phyloP scores from a whole-genome alignment of 805 yeast species.

The Scheffersomyces coipomensis region DNA sequence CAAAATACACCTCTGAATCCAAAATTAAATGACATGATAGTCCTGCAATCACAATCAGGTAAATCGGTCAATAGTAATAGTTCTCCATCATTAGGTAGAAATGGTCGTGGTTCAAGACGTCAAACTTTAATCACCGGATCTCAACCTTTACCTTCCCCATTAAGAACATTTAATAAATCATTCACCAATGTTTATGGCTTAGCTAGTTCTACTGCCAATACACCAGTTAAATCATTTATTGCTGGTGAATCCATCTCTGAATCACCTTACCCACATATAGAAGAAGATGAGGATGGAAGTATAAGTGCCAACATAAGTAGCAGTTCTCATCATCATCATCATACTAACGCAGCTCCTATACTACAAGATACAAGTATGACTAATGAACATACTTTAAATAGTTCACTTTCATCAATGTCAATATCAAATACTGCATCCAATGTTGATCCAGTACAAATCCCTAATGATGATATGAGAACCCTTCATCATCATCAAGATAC shows the following conservation, averaged over 20 bases:
- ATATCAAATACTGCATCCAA: slow-evolving; percentile 24
- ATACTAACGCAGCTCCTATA: not conserved
- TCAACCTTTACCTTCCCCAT: slow-evolving; percentile 89
- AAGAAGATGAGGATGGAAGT: not conserved
- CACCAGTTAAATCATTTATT: slow-evolving; percentile 28
- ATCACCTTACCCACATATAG: not conserved
- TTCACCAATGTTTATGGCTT: slow-evolving; percentile 36
- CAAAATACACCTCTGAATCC: slow-evolving; percentile 4
- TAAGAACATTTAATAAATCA: slow-evolving; percentile 54
- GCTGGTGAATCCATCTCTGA: not conserved
- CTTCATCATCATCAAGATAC: slow-evolving; percentile 2
- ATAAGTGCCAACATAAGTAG: not conserved
- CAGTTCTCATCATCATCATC: not conserved
- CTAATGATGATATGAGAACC: slow-evolving; percentile 4
- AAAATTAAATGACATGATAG: not conserved
- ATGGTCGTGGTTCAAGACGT: slow-evolving; percentile 59
- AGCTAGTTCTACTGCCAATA: slow-evolving; percentile 38
- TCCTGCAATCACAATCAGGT: too few relatives aligned
- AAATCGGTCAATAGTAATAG: slow-evolving; percentile 8
- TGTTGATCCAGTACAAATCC: slow-evolving; percentile 16
- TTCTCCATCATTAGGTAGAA: slow-evolving; percentile 41
- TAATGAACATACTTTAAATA: slow-evolving; percentile 27
- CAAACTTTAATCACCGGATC: slow-evolving; percentile 84
- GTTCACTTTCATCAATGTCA: slow-evolving; percentile 43
- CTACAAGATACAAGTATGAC: not conserved